Base-by-base conservation (phyloP, 2,329 filamentous ascomycete genomes). In the Calonectria pauciramosa region DNA sequence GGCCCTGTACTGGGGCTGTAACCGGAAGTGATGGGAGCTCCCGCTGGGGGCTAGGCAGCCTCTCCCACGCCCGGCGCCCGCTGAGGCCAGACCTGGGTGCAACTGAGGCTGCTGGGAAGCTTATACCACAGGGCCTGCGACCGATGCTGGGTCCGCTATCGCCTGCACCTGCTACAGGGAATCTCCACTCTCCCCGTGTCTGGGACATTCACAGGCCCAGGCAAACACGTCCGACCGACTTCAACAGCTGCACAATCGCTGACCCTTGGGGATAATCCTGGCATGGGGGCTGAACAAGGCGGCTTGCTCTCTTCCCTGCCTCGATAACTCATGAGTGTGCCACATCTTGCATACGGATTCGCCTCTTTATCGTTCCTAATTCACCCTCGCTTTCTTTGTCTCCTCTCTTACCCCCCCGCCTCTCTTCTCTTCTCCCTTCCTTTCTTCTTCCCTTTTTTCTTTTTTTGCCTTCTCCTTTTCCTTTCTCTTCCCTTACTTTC, bases 251-350 rank as follows among this genome's bases (percentile, higher is more conserved):
- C 36, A 56, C 66, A 66, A 14, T 28, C 47, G 47, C 34, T 65
- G 60, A 63, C 23, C 36, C 30, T 56, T 41, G 60, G 47, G 71
- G 60, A 67, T 23, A 34, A 73, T 51, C 71, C 71, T 44, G 41
- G 71, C 20, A 69, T 38, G 60, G 32, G 23, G 28, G 59, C 51
- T 70, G 36, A 59, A 67, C 59, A 68, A 54, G 72, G 68, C 54
- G 60, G 44, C 64, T 59, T 68, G 34, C 52, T 71, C 49, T 75
- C 51, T 60, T 30, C 70, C 47, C 36, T 71, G n/a, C 34, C 14
- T 63, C 36, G 47, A 18, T 30, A 23, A 36, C 36, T 47, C 56
- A 41, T 56, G 26, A 44, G 34, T 49, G 28, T 30, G 30, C 36
- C 54, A 34, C 64, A 64, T 71, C 49, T 71, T 63, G 68, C 59